These are phyloP conservation scores for Pseudotulostoma volvatum DNA, from an alignment of 495 filamentous ascomycete species.

Conservation along the genomic window DNA sequence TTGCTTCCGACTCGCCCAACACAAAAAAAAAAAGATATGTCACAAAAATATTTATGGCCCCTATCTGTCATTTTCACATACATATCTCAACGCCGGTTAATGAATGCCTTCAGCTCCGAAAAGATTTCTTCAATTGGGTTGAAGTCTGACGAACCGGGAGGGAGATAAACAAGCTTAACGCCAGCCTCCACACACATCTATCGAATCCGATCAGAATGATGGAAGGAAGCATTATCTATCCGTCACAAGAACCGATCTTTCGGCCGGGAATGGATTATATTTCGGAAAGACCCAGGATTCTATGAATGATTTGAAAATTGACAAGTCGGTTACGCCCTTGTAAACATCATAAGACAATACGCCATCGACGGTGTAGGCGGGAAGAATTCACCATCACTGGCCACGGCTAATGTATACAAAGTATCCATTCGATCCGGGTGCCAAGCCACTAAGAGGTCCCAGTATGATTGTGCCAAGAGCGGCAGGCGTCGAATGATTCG, in stretches of 20 bases:
- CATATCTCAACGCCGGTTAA: not conserved
- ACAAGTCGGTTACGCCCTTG: slow-evolving; percentile 19
- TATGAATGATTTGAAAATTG: slow-evolving; percentile 23
- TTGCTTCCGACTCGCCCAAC: not conserved
- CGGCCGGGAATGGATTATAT: slow-evolving; percentile 19
- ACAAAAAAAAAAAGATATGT: not conserved
- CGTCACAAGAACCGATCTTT: slow-evolving; percentile 27
- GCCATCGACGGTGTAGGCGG: slow-evolving; percentile 24
- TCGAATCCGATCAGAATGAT: slow-evolving; percentile 18
- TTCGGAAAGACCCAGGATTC: slow-evolving; percentile 16
- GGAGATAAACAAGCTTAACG: slow-evolving; percentile 16
- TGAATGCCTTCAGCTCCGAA: slow-evolving; percentile 1
- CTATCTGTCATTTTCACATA: not conserved
- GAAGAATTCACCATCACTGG: slow-evolving; percentile 22
- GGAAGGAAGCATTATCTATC: slow-evolving; percentile 26
- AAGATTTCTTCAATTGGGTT: slow-evolving; percentile 3
- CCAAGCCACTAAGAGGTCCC: too few relatives aligned
- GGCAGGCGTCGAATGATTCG: too few relatives aligned
- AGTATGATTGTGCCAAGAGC: too few relatives aligned
- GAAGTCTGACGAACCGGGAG: slow-evolving; percentile 1
- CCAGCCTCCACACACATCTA: slow-evolving; percentile 20
- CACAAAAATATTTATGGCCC: not conserved
- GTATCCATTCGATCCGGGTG: too few relatives aligned
- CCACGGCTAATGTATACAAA: too few relatives aligned
- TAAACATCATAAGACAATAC: slow-evolving; percentile 20